Evolutionary conservation across 2,329 filamentous ascomycete species (phyloP), one percentile per base, ranked within the genome.

Genomic region (Ophiostoma himal-ulmi): DNA sequence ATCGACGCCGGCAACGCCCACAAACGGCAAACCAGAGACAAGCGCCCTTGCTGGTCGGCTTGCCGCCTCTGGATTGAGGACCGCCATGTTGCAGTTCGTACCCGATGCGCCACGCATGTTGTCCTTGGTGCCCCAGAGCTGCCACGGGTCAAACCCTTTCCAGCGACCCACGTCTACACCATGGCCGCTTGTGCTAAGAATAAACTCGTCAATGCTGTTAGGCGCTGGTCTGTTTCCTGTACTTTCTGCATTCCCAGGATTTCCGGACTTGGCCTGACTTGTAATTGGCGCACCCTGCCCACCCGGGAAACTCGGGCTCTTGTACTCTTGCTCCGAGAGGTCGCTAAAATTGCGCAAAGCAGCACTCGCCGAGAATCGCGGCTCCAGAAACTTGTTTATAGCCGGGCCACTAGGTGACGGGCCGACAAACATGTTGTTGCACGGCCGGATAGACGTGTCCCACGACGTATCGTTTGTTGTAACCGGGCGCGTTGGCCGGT

Each of bases 161-260:
- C 39, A 68, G 26, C 3, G 39, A 4, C n/a, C 30, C 20, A 41
- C 22, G 20, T 13, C 41, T n/a, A 8, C 17, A 30, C 30, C 30
- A 4, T 36, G 67, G n/a, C 41, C 66, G 14, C 39, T 30, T 3
- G 54, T n/a, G 34, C 30, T 37, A n/a, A 69, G 8, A 7, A 71
- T 69, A n/a, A 44, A 71, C 20, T 68, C 70, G 48, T 71, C 67
- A 7, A 71, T 44, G 20, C 70, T 71, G 39, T 71, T 71, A 17
- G 70, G 67, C 1, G 70, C 70, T 3, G 70, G 65, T n/a, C 22
- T 48, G 5, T 41, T 37, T 36, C 57, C 30, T 30, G 30, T 30
- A 30, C 3, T 30, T 2, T 3, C 30, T 30, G 30, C 4, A 30
- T 30, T 30, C 30, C 30, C 30, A 36, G 57, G 5, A 13, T 17